Percentiles rank a stretch among this genome's conserved stretches.
Conservation (phyloP, 225 moss, liverwort and hornwort genomes). For the Sphagnum contortum region DNA sequence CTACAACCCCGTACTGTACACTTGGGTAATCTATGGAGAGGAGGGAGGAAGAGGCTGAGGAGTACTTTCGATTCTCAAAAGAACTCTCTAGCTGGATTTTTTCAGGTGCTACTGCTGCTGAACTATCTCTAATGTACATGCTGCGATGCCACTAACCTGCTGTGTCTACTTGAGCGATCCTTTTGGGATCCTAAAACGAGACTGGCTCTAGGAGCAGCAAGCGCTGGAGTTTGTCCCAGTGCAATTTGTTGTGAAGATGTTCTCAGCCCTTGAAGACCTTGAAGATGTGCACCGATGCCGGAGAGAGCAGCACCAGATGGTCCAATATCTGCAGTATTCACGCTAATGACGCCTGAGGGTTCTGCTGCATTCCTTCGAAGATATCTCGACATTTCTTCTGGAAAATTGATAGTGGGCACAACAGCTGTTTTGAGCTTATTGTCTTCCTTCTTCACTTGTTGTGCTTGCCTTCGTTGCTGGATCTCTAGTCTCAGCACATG, state of each 20-base stretch:
- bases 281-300: slow-evolving; percentile 22
- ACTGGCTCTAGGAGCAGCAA: slow-evolving; percentile 15
- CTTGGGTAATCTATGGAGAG: no score
- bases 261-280: slow-evolving; percentile 10
- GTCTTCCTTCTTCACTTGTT: slow-evolving; percentile 4
- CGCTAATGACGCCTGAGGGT: slow-evolving; percentile 9
- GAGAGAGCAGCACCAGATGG: slow-evolving; percentile 30
- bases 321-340: slow-evolving; percentile 25
- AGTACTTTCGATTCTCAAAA: no score
- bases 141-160: slow-evolving; percentile 43
- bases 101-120: no score
- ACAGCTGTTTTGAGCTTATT: slow-evolving; percentile 6
- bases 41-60: no score
- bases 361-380: slow-evolving; percentile 11
- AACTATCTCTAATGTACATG: slow-evolving; percentile 18
- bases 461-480: slow-evolving; percentile 13
- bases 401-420: slow-evolving; percentile 22
- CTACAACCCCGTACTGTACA: no score
- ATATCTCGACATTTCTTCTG: slow-evolving; percentile 16
- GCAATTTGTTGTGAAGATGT: slow-evolving; percentile 15
- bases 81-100: no score
- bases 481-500: slow-evolving; percentile 22
- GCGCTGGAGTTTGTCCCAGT: neutral
- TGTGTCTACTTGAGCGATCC: slow-evolving; percentile 36
- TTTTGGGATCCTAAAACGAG: slow-evolving; percentile 23